These are phyloP conservation scores for Fusarium staphyleae DNA, from an alignment of 2,329 filamentous ascomycete species.

Conservation along the genomic window DNA sequence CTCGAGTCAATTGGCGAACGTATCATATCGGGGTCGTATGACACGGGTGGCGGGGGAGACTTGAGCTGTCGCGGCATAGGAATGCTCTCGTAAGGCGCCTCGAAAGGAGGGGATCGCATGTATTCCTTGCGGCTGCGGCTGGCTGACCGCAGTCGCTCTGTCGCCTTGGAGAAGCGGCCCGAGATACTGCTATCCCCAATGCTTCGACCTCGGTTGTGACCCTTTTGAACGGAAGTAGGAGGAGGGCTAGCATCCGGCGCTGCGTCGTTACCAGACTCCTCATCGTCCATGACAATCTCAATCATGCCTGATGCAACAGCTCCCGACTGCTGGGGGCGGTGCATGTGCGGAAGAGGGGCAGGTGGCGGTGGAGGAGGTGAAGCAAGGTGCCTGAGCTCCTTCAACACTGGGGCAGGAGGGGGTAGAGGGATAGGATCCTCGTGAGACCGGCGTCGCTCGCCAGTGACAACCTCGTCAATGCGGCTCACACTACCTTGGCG, in stretches of 20 bases:
- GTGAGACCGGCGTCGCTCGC: slow-evolving; percentile 55
- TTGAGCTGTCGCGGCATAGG: slow-evolving; percentile 43
- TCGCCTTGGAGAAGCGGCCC: slow-evolving; percentile 63
- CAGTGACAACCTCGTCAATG: slow-evolving; percentile 56
- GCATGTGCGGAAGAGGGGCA: slow-evolving; percentile 59
- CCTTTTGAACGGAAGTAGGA: slow-evolving; percentile 50
- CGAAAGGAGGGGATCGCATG: slow-evolving; percentile 37
- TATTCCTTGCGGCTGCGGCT: slow-evolving; percentile 62
- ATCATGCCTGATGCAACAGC: slow-evolving; percentile 63
- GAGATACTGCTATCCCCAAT: slow-evolving; percentile 60
- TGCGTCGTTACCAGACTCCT: slow-evolving; percentile 41
- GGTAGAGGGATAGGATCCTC: slow-evolving; percentile 60
- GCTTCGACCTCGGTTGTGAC: slow-evolving; percentile 65
- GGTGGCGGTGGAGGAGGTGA: slow-evolving; percentile 68
- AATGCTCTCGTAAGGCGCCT: slow-evolving; percentile 54
- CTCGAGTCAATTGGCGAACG: slow-evolving; percentile 45
- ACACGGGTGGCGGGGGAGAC: slow-evolving; percentile 49
- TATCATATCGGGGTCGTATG: slow-evolving; percentile 49
- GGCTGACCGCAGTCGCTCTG: slow-evolving; percentile 66
- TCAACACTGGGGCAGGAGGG: slow-evolving; percentile 62
- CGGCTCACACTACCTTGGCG: slow-evolving; percentile 51
- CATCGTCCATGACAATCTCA: slow-evolving; percentile 71
- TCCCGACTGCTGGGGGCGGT: slow-evolving; percentile 52
- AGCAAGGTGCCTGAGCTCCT: slow-evolving; percentile 69
- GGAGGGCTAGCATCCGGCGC: slow-evolving; percentile 36